phyloP scores from a whole-genome alignment of 495 filamentous ascomycete species.

The Sordaria brevicollis region DNA sequence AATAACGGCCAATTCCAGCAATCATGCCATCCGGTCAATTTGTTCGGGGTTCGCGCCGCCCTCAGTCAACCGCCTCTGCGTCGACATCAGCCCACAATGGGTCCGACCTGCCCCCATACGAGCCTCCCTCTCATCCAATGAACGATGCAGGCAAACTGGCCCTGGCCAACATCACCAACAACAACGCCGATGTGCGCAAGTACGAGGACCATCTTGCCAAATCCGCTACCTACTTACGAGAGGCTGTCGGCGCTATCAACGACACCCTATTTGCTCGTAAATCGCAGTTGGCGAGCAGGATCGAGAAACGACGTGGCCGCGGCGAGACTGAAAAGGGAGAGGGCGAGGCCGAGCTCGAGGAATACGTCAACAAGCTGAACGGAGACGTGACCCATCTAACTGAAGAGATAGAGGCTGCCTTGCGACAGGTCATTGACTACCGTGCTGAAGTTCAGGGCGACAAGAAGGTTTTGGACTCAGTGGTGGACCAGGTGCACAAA shows the following conservation, averaged over 20 bases:
- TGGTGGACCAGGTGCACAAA: conserved; percentile 37
- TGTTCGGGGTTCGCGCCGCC: conserved; percentile 8
- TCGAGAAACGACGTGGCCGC: conserved; percentile 22
- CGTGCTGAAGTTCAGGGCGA: conserved; percentile 37
- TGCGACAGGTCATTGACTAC: conserved; percentile 36
- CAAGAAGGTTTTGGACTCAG: conserved; percentile 25
- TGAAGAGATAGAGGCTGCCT: conserved; percentile 28
- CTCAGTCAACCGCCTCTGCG: background rate
- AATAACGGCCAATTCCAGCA: background rate
- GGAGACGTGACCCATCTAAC: conserved; percentile 28
- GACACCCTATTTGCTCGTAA: conserved; percentile 39
- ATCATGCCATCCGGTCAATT: conserved; percentile 1
- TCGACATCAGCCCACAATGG: conserved; percentile 3
- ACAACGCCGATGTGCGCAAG: conserved; percentile 19
- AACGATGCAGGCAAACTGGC: conserved; percentile 17
- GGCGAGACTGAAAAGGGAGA: conserved; percentile 29
- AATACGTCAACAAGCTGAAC: conserved; percentile 25
- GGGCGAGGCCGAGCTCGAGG: conserved; percentile 27
- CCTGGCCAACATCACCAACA: conserved; percentile 21
- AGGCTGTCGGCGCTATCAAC: conserved; percentile 42
- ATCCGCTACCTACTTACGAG: conserved; percentile 24
- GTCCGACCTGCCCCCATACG: conserved; percentile 45
- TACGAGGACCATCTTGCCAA: conserved; percentile 29
- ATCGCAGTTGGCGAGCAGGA: conserved; percentile 27
- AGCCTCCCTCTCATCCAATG: conserved; percentile 44